A percentile compares a stretch with the other conserved stretches of the same genome.
phyloP scores from a whole-genome alignment of 163 green algal genomes.

The Scenedesmus sp. region DNA sequence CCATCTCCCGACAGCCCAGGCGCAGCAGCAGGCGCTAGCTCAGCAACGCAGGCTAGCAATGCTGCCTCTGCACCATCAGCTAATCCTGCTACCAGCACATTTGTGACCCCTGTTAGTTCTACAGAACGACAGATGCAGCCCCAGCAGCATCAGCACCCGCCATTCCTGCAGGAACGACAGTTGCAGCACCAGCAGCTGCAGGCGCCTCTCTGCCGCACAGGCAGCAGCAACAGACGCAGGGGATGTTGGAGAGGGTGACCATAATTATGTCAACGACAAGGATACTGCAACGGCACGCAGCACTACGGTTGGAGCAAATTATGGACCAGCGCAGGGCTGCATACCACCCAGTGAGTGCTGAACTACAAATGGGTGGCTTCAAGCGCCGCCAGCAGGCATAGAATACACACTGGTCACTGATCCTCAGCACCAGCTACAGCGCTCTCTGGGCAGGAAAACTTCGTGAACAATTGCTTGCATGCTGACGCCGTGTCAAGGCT shows the following conservation, averaged over 20 bases:
- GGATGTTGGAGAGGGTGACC: too few relatives aligned
- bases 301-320: background rate
- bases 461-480: background rate
- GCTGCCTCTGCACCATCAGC: background rate
- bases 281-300: background rate
- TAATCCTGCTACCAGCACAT: background rate
- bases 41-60: background rate
- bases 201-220: background rate
- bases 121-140: background rate
- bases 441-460: too few relatives aligned
- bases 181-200: background rate
- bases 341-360: slow-evolving; percentile 33
- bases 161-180: background rate
- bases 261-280: too few relatives aligned
- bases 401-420: too few relatives aligned
- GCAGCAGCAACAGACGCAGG: background rate
- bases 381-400: background rate
- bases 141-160: background rate
- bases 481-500: too few relatives aligned
- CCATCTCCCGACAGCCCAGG: background rate
- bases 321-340: slow-evolving; percentile 33
- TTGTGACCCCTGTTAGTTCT: background rate
- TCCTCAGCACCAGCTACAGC: too few relatives aligned
- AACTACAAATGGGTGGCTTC: too few relatives aligned
- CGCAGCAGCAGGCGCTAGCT: background rate